Percentiles rank a stretch among this genome's conserved stretches.
Conservation (phyloP, 305 asterid genomes). For the Lippia alba region DNA sequence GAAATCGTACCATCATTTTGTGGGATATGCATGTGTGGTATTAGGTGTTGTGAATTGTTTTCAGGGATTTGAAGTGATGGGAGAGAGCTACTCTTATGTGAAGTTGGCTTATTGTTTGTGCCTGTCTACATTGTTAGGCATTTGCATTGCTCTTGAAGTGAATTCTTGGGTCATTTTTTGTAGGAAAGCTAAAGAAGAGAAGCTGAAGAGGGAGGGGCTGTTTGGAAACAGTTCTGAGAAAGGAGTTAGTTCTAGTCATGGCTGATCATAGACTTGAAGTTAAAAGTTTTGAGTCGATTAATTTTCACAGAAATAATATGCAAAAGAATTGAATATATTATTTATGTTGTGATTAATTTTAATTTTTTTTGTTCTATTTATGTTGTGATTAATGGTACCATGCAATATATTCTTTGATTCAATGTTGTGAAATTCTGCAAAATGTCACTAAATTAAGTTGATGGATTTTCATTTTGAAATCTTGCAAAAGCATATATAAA, state of each 20-base stretch:
- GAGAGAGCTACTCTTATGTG: constrained; percentile 55
- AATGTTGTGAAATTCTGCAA: background rate
- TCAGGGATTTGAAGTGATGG: constrained; percentile 84
- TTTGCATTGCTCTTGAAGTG: constrained; percentile 79
- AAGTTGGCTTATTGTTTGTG: constrained; percentile 71
- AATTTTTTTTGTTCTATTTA: no score
- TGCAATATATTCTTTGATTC: constrained; percentile 12
- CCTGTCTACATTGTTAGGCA: constrained; percentile 70
- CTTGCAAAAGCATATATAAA: background rate
- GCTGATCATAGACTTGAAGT: constrained; percentile 21
- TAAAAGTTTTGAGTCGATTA: background rate
- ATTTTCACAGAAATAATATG: background rate
- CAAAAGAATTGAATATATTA: background rate
- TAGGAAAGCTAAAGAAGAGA: constrained; percentile 83
- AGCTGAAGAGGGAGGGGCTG: constrained; percentile 78
- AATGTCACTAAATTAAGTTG: background rate
- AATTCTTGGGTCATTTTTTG: constrained; percentile 92
- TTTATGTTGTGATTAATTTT: background rate
- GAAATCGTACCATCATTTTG: constrained; percentile 95
- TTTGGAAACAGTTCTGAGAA: constrained; percentile 62
- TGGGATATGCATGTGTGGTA: constrained; percentile 84
- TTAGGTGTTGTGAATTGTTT: constrained; percentile 82
- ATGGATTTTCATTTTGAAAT: background rate
- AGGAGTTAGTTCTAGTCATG: constrained; percentile 52
- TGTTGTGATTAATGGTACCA: background rate